phyloP scores from a whole-genome alignment of 768 basidiomycete genomes.

The Pisolithus sp. region DNA sequence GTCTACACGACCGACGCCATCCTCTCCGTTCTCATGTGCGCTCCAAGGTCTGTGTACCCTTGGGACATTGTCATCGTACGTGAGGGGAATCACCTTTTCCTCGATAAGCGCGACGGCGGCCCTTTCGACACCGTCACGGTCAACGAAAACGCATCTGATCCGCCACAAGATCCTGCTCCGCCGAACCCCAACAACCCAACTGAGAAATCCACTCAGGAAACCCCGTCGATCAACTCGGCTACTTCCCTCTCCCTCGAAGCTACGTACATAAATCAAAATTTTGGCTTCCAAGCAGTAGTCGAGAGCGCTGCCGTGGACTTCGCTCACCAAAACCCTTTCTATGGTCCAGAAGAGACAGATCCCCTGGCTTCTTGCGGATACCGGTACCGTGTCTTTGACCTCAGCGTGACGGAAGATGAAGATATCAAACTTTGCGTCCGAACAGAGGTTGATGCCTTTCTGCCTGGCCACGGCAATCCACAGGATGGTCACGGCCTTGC shows the following conservation, averaged over 20 bases:
- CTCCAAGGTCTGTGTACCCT: conserved; percentile 90
- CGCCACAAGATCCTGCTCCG: conserved; percentile 76
- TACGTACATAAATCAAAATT: conserved; percentile 98
- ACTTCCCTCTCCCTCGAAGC: conserved; percentile 94
- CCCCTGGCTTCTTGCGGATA: conserved; percentile 95
- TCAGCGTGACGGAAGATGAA: conserved; percentile 86
- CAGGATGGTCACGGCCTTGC: conserved; percentile 70
- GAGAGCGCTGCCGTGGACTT: conserved; percentile 71
- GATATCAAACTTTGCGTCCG: conserved; percentile 87
- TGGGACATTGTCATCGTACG: conserved; percentile 98
- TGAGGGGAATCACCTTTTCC: conserved; percentile 88
- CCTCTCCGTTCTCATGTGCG: conserved; percentile 92
- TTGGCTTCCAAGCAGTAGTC: conserved; percentile 89
- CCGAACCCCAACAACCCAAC: conserved; percentile 71
- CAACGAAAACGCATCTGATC: conserved; percentile 96
- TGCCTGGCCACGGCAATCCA: conserved; percentile 53
- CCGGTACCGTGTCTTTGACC: conserved; percentile 91
- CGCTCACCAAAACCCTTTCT: conserved; percentile 91
- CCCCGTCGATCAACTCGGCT: conserved; percentile 85
- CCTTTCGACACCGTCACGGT: conserved; percentile 97
- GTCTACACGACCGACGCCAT: conserved; percentile 96
- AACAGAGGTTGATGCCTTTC: conserved; percentile 93
- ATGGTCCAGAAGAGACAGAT: conserved; percentile 87
- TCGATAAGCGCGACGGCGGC: conserved; percentile 97
- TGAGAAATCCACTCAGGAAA: conserved; percentile 64